Percentiles rank a stretch among this genome's conserved stretches.
Evolutionary conservation across 2,329 filamentous ascomycete genomes (phyloP).

Genomic region (Aspergillus jensenii): DNA sequence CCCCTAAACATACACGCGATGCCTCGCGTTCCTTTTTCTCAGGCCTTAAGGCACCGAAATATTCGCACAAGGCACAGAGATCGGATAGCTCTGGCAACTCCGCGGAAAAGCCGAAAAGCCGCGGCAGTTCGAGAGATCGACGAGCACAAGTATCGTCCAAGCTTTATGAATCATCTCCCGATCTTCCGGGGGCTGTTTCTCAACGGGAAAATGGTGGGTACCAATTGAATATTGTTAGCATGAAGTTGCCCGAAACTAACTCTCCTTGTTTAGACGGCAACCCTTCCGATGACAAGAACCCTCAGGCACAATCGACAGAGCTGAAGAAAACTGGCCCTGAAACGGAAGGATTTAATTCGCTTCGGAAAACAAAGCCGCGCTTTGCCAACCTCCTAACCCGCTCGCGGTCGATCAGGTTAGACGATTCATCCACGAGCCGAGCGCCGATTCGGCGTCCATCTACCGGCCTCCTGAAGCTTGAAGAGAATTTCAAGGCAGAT

Average conservation of each 20-base stretch:
- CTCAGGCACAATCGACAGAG: constrained; percentile 22
- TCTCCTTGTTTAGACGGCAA: constrained; percentile 18
- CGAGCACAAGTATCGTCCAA: constrained; percentile 35
- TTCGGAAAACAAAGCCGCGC: constrained; percentile 46
- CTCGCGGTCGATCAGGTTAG: constrained; percentile 45
- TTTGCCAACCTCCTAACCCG: constrained; percentile 47
- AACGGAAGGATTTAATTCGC: constrained; percentile 24
- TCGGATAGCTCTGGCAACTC: constrained; percentile 42
- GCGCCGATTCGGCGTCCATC: constrained; percentile 38
- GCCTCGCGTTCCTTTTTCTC: constrained; percentile 48
- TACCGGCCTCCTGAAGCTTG: constrained; percentile 39
- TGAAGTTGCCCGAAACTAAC: background rate
- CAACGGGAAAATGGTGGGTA: constrained; percentile 30
- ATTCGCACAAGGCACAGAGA: constrained; percentile 42
- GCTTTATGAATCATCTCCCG: constrained; percentile 43
- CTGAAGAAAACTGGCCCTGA: constrained; percentile 29
- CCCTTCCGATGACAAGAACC: constrained; percentile 20
- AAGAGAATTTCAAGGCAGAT: constrained; percentile 34
- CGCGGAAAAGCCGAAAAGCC: constrained; percentile 40
- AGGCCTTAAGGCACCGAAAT: constrained; percentile 47
- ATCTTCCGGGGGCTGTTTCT: constrained; percentile 36
- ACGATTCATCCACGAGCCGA: constrained; percentile 39
- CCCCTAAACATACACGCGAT: constrained; percentile 44
- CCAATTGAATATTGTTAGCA: background rate
- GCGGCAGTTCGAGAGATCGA: constrained; percentile 46